These are phyloP conservation scores for Glycyrrhiza uralensis DNA, from an alignment of 306 rosid genomes.

Conservation along the genomic window DNA sequence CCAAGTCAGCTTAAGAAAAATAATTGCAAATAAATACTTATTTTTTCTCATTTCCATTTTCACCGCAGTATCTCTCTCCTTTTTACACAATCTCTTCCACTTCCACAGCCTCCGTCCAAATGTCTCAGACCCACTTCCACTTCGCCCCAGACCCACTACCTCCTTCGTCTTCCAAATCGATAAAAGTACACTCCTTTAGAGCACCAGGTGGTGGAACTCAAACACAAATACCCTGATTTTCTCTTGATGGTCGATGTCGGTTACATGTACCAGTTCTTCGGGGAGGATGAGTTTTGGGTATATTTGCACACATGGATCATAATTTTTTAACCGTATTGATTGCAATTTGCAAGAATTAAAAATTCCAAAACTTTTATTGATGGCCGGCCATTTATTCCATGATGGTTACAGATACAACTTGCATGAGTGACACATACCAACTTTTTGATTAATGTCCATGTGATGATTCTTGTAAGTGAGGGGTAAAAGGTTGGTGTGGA, in stretches of 20 bases:
- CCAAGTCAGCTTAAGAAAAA: no score
- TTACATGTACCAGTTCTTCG: constrained; percentile 77
- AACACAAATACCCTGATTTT: constrained; percentile 67
- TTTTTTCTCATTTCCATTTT: no score
- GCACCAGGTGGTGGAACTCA: constrained; percentile 69
- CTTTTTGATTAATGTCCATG: constrained; percentile 79
- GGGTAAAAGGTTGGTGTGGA: constrained; percentile 93
- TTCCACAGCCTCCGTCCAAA: no score
- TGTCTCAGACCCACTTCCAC: no score
- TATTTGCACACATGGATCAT: constrained; percentile 78
- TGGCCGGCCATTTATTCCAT: no score
- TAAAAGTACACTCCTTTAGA: constrained; percentile 69
- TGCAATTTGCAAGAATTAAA: no score
- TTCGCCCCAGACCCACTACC: constrained; percentile 22
- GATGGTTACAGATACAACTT: no score
- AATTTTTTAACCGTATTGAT: constrained; percentile 76
- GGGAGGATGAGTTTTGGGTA: constrained; percentile 68
- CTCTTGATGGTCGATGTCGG: constrained; percentile 93
- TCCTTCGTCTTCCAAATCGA: constrained; percentile 24
- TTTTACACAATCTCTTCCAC: no score
- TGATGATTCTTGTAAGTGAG: constrained; percentile 82
- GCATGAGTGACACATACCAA: no score
- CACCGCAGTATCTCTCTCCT: no score
- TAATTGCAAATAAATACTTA: no score
- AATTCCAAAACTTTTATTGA: no score